Conservation (phyloP, 2,329 filamentous ascomycete species). For the Blastomyces parvus region DNA sequence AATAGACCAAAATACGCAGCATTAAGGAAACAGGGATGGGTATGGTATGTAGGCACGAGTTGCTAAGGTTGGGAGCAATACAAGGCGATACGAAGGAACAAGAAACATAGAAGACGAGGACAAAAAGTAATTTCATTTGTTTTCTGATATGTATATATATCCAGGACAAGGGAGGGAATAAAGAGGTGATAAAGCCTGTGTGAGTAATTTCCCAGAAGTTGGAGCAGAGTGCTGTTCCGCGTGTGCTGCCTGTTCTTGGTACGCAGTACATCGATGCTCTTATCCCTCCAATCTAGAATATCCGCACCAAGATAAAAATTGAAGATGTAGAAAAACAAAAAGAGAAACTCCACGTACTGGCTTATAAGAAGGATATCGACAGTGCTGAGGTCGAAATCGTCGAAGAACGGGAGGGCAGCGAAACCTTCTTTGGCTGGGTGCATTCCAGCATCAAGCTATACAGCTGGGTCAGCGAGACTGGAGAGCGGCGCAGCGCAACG, state of each 20-base stretch:
- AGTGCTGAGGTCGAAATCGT: constrained; percentile 94
- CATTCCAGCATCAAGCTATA: constrained; percentile 87
- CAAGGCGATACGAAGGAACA: constrained; percentile 17
- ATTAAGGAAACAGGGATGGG: neutral
- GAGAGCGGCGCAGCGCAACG: neutral
- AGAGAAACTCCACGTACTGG: constrained; percentile 65
- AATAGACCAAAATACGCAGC: neutral
- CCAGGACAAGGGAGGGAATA: constrained; percentile 10
- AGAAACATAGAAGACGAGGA: constrained; percentile 4
- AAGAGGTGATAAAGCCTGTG: constrained; percentile 8
- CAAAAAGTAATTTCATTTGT: constrained; percentile 24
- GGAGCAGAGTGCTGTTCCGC: neutral
- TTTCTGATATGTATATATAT: constrained; percentile 30
- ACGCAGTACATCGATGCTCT: neutral
- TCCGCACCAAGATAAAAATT: constrained; percentile 4
- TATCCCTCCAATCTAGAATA: neutral
- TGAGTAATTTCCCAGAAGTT: constrained; percentile 4
- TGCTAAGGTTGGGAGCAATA: neutral
- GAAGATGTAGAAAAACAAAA: constrained; percentile 13
- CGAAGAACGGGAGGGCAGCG: constrained; percentile 89
- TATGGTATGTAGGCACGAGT: neutral
- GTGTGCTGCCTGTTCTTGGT: neutral
- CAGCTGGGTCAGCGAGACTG: constrained; percentile 10
- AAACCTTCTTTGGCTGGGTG: constrained; percentile 94
- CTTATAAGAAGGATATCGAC: constrained; percentile 96